These are phyloP conservation scores for Colletotrichum sp. DNA, from an alignment of 2,329 filamentous ascomycete species.

Conservation along the genomic window DNA sequence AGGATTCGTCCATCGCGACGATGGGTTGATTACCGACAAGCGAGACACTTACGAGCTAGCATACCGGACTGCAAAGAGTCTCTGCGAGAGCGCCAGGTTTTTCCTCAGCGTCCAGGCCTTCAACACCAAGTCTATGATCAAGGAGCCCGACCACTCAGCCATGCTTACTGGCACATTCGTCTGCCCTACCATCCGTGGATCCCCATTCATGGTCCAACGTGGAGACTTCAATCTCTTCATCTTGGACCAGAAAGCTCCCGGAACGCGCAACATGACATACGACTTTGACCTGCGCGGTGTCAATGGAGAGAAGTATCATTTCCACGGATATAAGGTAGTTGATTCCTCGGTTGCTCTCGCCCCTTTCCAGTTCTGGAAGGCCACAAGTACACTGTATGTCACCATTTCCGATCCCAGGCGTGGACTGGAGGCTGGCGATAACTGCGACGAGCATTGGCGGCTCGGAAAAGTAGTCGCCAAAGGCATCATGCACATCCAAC, in stretches of 20 bases:
- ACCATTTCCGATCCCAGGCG: slow-evolving; percentile 51
- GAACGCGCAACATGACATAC: slow-evolving; percentile 64
- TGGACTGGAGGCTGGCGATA: slow-evolving; percentile 29
- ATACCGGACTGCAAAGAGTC: slow-evolving; percentile 54
- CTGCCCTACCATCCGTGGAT: slow-evolving; percentile 57
- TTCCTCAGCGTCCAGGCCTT: slow-evolving; percentile 63
- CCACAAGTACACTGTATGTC: slow-evolving; percentile 66
- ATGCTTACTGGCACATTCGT: slow-evolving; percentile 64
- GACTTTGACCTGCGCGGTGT: slow-evolving; percentile 64
- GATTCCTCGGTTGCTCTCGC: slow-evolving; percentile 64
- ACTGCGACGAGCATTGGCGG: slow-evolving; percentile 40
- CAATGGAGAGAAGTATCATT: slow-evolving; percentile 56
- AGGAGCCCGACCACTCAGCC: slow-evolving; percentile 52
- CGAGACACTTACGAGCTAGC: slow-evolving; percentile 58
- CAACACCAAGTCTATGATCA: slow-evolving; percentile 52
- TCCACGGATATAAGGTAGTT: slow-evolving; percentile 67
- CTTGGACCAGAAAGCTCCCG: slow-evolving; percentile 54
- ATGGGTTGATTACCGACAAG: slow-evolving; percentile 44
- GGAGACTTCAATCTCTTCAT: slow-evolving; percentile 64
- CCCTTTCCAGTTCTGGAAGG: slow-evolving; percentile 61
- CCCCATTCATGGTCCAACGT: slow-evolving; percentile 63
- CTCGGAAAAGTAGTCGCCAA: slow-evolving; percentile 54
- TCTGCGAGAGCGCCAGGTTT: slow-evolving; percentile 60
- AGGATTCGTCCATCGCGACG: slow-evolving; percentile 58
- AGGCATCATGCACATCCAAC: slow-evolving; percentile 62